Conservation (phyloP, 2,329 filamentous ascomycete genomes). For the Xylariaceae sp. region DNA sequence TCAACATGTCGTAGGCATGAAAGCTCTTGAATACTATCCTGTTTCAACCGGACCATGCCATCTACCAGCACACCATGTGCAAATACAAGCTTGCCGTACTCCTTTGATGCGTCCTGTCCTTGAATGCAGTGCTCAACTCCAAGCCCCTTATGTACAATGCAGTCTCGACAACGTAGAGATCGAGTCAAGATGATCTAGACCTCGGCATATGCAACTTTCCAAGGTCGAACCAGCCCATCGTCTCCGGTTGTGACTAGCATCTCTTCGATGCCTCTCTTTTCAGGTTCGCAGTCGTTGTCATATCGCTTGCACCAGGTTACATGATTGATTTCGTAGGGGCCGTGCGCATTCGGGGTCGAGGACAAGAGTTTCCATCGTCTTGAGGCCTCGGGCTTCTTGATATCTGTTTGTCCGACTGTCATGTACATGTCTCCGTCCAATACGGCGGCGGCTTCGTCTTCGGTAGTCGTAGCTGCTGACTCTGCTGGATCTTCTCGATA, state of each 20-base stretch:
- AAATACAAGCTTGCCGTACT: no score
- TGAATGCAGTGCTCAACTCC: no score
- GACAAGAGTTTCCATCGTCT: constrained; percentile 70
- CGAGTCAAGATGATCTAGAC: no score
- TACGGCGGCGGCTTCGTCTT: constrained; percentile 23
- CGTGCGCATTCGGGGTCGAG: constrained; percentile 71
- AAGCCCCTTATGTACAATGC: no score
- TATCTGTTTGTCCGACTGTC: constrained; percentile 21
- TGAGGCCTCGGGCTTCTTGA: constrained; percentile 22
- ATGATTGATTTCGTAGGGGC: constrained; percentile 92
- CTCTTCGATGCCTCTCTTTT: constrained; percentile 63
- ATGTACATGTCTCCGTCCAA: constrained; percentile 30
- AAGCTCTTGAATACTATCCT: no score
- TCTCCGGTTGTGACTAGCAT: constrained; percentile 89
- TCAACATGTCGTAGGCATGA: no score
- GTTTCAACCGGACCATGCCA: no score
- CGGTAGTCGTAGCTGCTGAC: not conserved
- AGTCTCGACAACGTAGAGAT: no score
- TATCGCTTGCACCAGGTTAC: constrained; percentile 79
- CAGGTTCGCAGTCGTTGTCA: constrained; percentile 53
- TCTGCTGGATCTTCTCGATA: constrained; percentile 59
- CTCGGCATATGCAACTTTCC: constrained; percentile 51
- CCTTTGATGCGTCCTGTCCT: no score
- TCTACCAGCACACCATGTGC: no score
- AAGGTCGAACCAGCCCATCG: constrained; percentile 82